Conservation (phyloP, 2,329 filamentous ascomycete genomes). For the Cephalotrichum gorgonifer region DNA sequence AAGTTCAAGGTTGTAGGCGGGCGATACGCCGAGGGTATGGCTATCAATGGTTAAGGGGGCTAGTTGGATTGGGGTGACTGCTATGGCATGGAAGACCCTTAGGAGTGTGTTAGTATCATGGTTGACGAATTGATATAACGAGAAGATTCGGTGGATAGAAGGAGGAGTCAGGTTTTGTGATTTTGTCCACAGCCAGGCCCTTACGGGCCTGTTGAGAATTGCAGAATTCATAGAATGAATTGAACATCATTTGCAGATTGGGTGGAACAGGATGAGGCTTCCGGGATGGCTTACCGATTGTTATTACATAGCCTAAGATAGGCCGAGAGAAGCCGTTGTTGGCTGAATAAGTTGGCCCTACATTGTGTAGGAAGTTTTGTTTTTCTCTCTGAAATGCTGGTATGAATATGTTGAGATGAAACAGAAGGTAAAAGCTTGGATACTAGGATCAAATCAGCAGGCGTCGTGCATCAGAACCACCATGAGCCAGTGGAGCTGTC, state of each 20-base stretch:
- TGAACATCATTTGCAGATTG: background rate
- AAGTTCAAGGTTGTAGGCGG: slow-evolving; percentile 36
- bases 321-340: no score
- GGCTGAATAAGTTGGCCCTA: no score
- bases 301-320: no score
- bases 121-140: background rate
- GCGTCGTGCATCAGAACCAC: no score
- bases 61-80: background rate
- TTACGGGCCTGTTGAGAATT: slow-evolving; percentile 5
- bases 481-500: background rate
- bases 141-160: background rate
- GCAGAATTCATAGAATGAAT: slow-evolving; percentile 6
- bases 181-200: background rate
- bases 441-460: no score
- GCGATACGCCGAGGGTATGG: slow-evolving; percentile 31
- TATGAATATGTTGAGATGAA: background rate
- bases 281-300: background rate
- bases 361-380: no score
- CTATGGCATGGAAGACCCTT: background rate
- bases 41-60: slow-evolving; percentile 22
- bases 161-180: slow-evolving; percentile 1
- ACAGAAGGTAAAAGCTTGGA: no score
- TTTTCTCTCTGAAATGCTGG: no score
- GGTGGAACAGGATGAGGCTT: background rate
- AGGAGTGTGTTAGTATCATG: background rate